Evolutionary conservation across 257 asterid species (phyloP), one percentile per base, ranked within the genome.

Genomic region (Verbena officinalis): DNA sequence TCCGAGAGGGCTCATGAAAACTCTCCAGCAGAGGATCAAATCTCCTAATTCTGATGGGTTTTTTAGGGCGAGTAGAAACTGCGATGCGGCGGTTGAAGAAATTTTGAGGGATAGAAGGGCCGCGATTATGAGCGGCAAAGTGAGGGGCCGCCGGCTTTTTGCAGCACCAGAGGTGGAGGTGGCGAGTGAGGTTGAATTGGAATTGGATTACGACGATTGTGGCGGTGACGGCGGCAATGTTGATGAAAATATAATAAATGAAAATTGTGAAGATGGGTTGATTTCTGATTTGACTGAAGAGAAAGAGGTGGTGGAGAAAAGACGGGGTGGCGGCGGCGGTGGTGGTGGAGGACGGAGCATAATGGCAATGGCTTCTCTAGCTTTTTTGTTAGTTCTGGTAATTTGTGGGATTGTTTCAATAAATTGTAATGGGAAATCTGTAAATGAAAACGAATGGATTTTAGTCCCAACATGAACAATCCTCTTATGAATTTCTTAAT

Each of bases 71-170:
- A 67, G 36, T 34, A 72, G 64, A 7, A 1, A 12, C 3, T 63
- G 66, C 50, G 84, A 75, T 44, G 3, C 40, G 33, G 71, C 67
- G 2, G 68, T 72, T 44, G 69, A 71, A 22, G 88, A 82, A 49
- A 66, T 76, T 7, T 27, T 79, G 11, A 38, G 58, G 45, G 80
- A 82, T 17, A 58, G 88, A 49, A 64, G 74, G 68, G 80, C 45
- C 1, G 81, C 72, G 14, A 50, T 79, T 13, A 59, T 14, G 40
- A 76, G 68, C 19, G 85, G 88, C 10, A 77, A 68, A 51, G 63
- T 79, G 15, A 71, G 55, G 62, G 70, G 88, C 3, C 72, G 81
- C 17, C 68, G 78, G 52, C 74, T 82, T 55, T 82, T 78, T 55
- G 51, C 14, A 31, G 74, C 48, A 7, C 42, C 1, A 6, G 67